Evolutionary conservation across 495 filamentous ascomycete genomes (phyloP), one percentile per base, ranked within the genome.

Genomic region (Geoglossum glabrum): DNA sequence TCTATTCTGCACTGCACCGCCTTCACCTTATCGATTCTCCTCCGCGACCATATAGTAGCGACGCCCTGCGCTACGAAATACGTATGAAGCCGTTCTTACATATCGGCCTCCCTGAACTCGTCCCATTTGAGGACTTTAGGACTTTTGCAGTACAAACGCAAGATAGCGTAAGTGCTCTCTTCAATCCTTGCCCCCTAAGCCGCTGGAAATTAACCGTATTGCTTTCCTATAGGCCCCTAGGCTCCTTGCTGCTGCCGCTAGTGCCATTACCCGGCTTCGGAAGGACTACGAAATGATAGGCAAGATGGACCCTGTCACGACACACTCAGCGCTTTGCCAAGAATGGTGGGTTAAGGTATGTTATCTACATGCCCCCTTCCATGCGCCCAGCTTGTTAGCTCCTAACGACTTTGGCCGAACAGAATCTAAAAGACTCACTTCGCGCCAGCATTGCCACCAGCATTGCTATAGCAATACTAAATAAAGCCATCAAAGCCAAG

Each of bases 61-160:
- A 87, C 59, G 66, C 66, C 33, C 70, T 90, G 27, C 80, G 90
- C 6, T 94, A 95, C 68, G 82, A 92, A 61, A 70, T 94, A 2
- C 84, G 92, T 36, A 92, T 95, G 88, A 90, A 87, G 64, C 87
- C 88, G 0, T 96, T 94, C 60, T 70, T 82, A 7, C 64, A 70
- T 5, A 79, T 96, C 43, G 73, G 75, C 23, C 68, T 87, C 9
- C 87, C 88, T 0, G 79, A 82, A 59, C 70, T 89, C n/a, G 79
- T 84, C 0, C 71, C 80, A 0, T 87, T 75, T 57, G 76, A 80
- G 4, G 76, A 81, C 25, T 86, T 85, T 62, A 63, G 61, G 27
- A 58, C 57, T 10, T 64, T 70, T 19, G 68, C 72, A 10, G 60
- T 27, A 28, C 49, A 52, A 26, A 3, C 49, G 19, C 23, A 52